Evolutionary conservation across 257 asterid genomes (phyloP), one percentile per base, ranked within the genome.

Genomic region (Cinchona pubescens): DNA sequence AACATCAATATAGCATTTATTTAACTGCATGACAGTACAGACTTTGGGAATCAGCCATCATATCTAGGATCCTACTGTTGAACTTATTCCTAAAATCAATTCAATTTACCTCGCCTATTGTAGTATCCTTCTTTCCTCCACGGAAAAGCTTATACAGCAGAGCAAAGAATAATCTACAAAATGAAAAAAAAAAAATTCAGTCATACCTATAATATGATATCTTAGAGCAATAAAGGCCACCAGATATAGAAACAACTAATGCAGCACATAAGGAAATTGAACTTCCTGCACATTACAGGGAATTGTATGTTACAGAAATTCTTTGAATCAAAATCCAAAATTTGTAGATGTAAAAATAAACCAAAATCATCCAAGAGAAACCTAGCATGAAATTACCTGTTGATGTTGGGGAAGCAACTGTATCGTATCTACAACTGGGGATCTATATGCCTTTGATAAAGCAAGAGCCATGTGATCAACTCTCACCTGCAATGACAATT

Each of bases 381-480:
- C 49, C 1, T 40, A 43, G 4, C 7, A 30, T n/a, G 61, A 72
- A 63, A 27, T 42, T 82, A 95, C 99, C 96, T 95, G 99, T 82
- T 95, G 99, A 91, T 92, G 98, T 84, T 90, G 99, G 35, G 99
- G 99, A 78, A 95, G 96, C 65, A 96, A 85, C 69, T 86, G 92
- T 84, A 95, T 87, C 9, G 92, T 92, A 81, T 91, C 97, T 25
- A 92, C 92, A 29, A 88, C 87, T 19, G 98, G 96, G 4, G 98
- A 91, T 83, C 80, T 88, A 72, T 82, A 91, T n/a, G 96, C 90
- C 82, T 88, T 95, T 46, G 97, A 92, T 73, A 92, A 83, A 66
- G 99, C 96, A 75, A 83, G 83, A 59, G 96, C 98, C 86, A 95
- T 91, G 81, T 95, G 99, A 81, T 91, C 94, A 60, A 92, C 86